Base-by-base conservation (phyloP, 2,329 filamentous ascomycete genomes). In the Tolypocladium ovalisporum region DNA sequence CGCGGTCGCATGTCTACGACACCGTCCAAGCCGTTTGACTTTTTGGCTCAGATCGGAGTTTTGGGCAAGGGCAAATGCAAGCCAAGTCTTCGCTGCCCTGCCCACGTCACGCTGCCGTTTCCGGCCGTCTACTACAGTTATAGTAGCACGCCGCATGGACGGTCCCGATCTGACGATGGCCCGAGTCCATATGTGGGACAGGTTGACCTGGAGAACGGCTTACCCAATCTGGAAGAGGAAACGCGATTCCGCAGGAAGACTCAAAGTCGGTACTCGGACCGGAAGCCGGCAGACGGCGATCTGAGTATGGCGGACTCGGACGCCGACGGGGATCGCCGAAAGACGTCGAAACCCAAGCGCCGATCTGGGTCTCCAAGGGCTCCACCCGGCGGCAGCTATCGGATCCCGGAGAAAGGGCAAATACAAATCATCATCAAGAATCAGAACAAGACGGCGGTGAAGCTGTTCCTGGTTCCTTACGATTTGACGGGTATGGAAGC, bases 381-480 rank as follows among this genome's bases (percentile, higher is more conserved):
- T 19, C 89, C 91, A 0, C 88, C 90, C 0, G 90, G 91, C 9
- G 93, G 94, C 39, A 90, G 89, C 67, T 99, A 97, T 70, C 87
- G 94, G 49, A 96, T 99, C 56, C 94, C 94, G 0, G 87, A 94
- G 67, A 88, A 92, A 70, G 94, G 94, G 0, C 94, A 97, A 71
- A 78, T 99, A 17, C 94, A 99, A 66, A 96, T 99, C 62, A 87
- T 99, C 60, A 90, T 99, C 70, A 97, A 97, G 70, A 99, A 97
- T 66, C 93, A 92, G 19, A 96, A 97, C 75, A 97, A 97, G 69
- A 97, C 94, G 4, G 94, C 94, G 1, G 93, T 97, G 56, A 97
- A 99, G 71, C 78, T 99, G 0, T 97, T 97, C 64, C 79, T 97
- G 29, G 84, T 99, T 3, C 94, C 93, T 0, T 99, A 97, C 65